Base-by-base conservation (phyloP, 768 basidiomycete genomes). In the Royoungia palumana region DNA sequence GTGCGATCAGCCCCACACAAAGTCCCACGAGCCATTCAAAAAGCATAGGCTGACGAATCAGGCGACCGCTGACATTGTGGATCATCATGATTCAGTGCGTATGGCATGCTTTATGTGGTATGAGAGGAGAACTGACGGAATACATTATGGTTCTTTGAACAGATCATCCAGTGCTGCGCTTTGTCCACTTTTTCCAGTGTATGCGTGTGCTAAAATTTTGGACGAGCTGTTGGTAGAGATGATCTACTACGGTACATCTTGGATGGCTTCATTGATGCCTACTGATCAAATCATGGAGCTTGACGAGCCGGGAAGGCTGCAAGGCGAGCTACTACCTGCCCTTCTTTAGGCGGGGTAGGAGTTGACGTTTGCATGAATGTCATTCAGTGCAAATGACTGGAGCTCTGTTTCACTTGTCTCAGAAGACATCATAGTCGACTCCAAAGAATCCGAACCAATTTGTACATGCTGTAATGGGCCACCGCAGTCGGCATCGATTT, bases 1-100 rank as follows among this genome's bases (percentile, higher is more conserved):
- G 35, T 37, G 13, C 19, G 52, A 19, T 35, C 46, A 95, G 91
- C 76, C 98, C n/a, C n/a, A n/a, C 2, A 96, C 92, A 7, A 93
- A 94, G 61, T 77, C 95, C 2, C 98, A 99, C 67, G 91, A 95
- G 56, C 66, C 92, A 10, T 92, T 96, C 74, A 97, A 95, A 71
- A 85, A 82, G 57, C 79, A 37, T 14, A n/a, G 52, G 1, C 54
- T 70, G 24, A 60, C 70, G 17, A 78, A 76, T n/a, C 89, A 89
- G 55, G 81, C n/a, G 83, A 3, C 81, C 94, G 9, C 70, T 93
- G 53, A 92, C 91, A 0, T 71, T 94, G n/a, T 90, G 83, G 78
- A 87, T 99, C 44, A 94, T 92, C 78, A 93, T 92, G 10, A 80
- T 94, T 61, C 80, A 86, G 90, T 93, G 49, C 38, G 41, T n/a